Conservation (phyloP, 371 early-diverging fungal genomes). For the Syncephalastrum racemosum region DNA sequence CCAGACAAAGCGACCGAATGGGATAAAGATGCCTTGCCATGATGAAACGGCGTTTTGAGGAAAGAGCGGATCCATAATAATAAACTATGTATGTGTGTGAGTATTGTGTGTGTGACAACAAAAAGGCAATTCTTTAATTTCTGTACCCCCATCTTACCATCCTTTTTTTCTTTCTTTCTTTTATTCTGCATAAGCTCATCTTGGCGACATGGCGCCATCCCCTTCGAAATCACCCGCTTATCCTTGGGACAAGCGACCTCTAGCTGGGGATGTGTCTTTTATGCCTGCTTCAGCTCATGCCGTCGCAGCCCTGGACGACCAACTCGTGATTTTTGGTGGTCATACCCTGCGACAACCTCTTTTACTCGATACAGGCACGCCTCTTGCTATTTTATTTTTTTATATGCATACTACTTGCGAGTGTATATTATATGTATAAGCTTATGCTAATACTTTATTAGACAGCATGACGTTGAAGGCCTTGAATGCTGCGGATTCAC, state of each 20-base stretch:
- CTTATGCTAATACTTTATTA: slow-evolving; percentile 8
- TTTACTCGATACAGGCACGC: slow-evolving; percentile 63
- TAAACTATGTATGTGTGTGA: background rate
- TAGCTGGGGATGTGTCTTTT: slow-evolving; percentile 28
- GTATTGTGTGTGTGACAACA: background rate
- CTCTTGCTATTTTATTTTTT: slow-evolving; percentile 14
- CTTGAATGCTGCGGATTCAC: slow-evolving; percentile 32
- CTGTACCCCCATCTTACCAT: background rate
- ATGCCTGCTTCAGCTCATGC: slow-evolving; percentile 62
- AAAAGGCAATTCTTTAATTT: slow-evolving; percentile 3
- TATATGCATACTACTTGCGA: background rate
- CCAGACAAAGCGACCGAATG: slow-evolving; percentile 49
- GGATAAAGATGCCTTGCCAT: slow-evolving; percentile 22
- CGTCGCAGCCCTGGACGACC: slow-evolving; percentile 44
- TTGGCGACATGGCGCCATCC: too few species aligned
- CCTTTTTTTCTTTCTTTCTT: slow-evolving; percentile 2
- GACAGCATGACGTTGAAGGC: slow-evolving; percentile 32
- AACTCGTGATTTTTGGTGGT: slow-evolving; percentile 61
- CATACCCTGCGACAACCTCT: slow-evolving; percentile 52
- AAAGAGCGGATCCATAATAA: too few species aligned
- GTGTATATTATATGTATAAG: background rate
- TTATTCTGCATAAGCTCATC: background rate
- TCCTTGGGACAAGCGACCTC: slow-evolving; percentile 50
- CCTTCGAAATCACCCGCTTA: slow-evolving; percentile 13
- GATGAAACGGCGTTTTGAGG: too few species aligned